These are phyloP conservation scores for Verticillium albo-atrum DNA, from an alignment of 2,329 filamentous ascomycete genomes.

Conservation along the genomic window DNA sequence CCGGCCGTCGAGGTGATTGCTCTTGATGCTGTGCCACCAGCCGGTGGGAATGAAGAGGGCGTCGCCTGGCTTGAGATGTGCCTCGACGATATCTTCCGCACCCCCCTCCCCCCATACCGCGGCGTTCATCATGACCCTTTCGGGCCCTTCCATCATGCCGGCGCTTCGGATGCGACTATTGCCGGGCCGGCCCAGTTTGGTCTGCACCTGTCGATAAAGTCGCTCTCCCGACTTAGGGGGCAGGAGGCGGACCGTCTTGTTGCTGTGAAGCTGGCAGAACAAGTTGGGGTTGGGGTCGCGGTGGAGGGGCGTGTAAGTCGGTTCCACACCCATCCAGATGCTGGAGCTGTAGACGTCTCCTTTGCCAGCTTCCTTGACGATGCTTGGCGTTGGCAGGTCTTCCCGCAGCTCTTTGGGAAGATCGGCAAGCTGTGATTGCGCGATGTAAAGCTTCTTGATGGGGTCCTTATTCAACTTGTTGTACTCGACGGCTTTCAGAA, in stretches of 20 bases:
- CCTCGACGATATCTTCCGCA: slow-evolving; percentile 41
- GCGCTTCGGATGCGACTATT: slow-evolving; percentile 60
- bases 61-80: slow-evolving; percentile 59
- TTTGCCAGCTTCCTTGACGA: slow-evolving; percentile 60
- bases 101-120: slow-evolving; percentile 60
- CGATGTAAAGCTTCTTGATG: slow-evolving; percentile 66
- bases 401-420: slow-evolving; percentile 58
- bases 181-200: slow-evolving; percentile 28
- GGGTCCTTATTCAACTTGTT: slow-evolving; percentile 25
- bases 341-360: slow-evolving; percentile 86
- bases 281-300: slow-evolving; percentile 92
- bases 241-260: slow-evolving; percentile 70
- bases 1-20: slow-evolving; percentile 23
- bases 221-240: slow-evolving; percentile 56
- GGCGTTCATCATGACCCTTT: slow-evolving; percentile 61
- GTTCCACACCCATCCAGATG: slow-evolving; percentile 82
- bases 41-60: slow-evolving; percentile 69
- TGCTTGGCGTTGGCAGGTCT: slow-evolving; percentile 63
- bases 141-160: slow-evolving; percentile 87
- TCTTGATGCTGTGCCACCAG: slow-evolving; percentile 43
- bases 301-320: slow-evolving; percentile 87
- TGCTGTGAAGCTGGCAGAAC: slow-evolving; percentile 75
- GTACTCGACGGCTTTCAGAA: slow-evolving; percentile 53
- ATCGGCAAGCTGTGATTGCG: slow-evolving; percentile 69
- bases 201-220: slow-evolving; percentile 55